Evolutionary conservation across 2,329 filamentous ascomycete species (phyloP), one percentile per base, ranked within the genome.

Genomic region (Fusarium succisae): DNA sequence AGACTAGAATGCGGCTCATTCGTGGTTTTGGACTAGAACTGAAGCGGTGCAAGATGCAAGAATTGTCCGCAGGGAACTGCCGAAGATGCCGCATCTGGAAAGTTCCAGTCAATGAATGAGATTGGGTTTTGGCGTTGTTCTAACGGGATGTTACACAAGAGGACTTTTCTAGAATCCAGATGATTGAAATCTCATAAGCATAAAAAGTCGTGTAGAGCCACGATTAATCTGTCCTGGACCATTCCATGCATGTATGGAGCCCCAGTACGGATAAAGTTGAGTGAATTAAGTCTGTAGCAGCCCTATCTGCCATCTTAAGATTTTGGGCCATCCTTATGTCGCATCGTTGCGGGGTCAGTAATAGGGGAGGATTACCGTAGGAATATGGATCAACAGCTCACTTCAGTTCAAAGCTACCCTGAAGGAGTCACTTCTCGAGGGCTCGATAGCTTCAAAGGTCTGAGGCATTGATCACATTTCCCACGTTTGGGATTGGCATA

Each of bases 41-140:
- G 32, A 69, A 51, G 38, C 28, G 51, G 44, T 8, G 18, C 26
- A 11, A 22, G 38, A 43, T 32, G 24, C 8, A 22, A 35, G 10
- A 22, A n/a, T 43, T 28, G 24, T 43, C 32, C 26, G 28, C 26
- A 8, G 6, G 28, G n/a, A 32, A 1, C 17, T 14, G 26, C 12
- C 10, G 5, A 6, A 39, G 26, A 30, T 50, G 20, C 66, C 43
- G 56, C 64, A 55, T 69, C 56, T 69, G 43, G 56, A 55, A 69
- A 50, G 5, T 63, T 69, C 48, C 44, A 28, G 6, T 20, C 35
- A 38, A 22, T 60, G 12, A 12, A 30, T 24, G 6, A 7, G 8
- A 32, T 30, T 24, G 10, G 3, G 6, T n/a, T 41, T 7, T 47
- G 20, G 26, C 24, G 17, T 32, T 22, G 15, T 39, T 44, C 47